Base-by-base conservation (phyloP, 345 rosid species). In the Citrus unshiu region DNA sequence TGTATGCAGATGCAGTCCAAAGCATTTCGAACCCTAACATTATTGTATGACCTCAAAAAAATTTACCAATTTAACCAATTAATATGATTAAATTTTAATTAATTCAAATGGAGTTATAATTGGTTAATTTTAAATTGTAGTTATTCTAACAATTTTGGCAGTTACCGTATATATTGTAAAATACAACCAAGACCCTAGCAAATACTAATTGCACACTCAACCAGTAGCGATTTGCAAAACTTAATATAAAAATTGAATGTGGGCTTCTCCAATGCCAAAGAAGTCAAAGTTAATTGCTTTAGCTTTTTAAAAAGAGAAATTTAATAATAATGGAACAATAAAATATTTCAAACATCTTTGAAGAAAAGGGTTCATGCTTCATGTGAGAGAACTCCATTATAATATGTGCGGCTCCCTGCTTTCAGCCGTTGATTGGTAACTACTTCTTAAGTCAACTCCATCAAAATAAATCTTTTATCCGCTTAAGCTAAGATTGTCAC, bases 251-350 rank as follows among this genome's bases (percentile, higher is more conserved):
- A 12, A 43, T 10, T 43, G 51, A 12, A 10, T n/a, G 54, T 9
- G 65, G n/a, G 37, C 64, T 70, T 46, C 80, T 30, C 29, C 70
- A 25, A 13, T 14, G 1, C 18, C 60, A 4, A 27, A 27, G 39
- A 78, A 72, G 72, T 79, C 81, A 79, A 79, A 79, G 67, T 34
- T 24, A 13, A 30, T 70, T 10, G 61, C 74, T 69, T 69, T 62
- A 71, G 19, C 75, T 12, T 64, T 78, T 51, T 24, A 3, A 62
- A 72, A 79, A 27, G 60, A 65, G 30, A 64, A 37, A 57, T 59
- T 40, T 24, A 58, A 58, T 12, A 69, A 59, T 8, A 34, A 19
- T 13, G 37, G 72, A 62, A 25, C 32, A 46, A 46, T 13, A 46
- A 46, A 46, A 71, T 59, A 21, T 40, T 43, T 8, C n/a, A 0